Conservation (phyloP, 2,329 filamentous ascomycete genomes). For the Microcyclosporella mali region DNA sequence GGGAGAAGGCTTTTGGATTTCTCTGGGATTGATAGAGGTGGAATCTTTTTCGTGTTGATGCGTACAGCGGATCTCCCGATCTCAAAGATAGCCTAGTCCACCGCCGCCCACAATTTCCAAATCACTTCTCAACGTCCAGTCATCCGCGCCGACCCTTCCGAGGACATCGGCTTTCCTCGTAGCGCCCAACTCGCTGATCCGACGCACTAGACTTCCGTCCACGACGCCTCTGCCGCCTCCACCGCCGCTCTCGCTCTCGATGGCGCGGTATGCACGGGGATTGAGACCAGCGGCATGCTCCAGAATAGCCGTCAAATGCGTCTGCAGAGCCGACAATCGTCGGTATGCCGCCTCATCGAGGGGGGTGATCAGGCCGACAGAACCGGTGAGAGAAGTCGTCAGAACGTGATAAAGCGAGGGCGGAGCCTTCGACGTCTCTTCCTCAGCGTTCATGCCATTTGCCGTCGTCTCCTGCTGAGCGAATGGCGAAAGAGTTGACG, state of each 20-base stretch:
- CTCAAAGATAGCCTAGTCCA: conserved; percentile 48
- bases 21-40: conserved; percentile 23
- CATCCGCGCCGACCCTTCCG: conserved; percentile 62
- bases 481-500: conserved; percentile 51
- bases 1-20: conserved; percentile 16
- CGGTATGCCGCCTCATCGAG: conserved; percentile 76
- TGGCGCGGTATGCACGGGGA: conserved; percentile 64
- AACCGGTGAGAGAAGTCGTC: conserved; percentile 67
- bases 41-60: too few species aligned
- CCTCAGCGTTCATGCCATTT: conserved; percentile 23
- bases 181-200: conserved; percentile 71
- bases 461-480: conserved; percentile 31
- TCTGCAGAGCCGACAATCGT: conserved; percentile 72
- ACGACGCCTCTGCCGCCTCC: conserved; percentile 59
- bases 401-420: conserved; percentile 51
- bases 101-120: conserved; percentile 59
- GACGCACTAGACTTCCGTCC: conserved; percentile 67
- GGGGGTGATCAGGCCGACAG: conserved; percentile 68
- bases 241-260: conserved; percentile 39
- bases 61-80: too few species aligned
- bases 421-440: conserved; percentile 15
- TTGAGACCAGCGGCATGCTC: conserved; percentile 76
- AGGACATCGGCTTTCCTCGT: conserved; percentile 67
- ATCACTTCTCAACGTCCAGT: conserved; percentile 64
- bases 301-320: conserved; percentile 69